Evolutionary conservation across 129 eudicot genomes (phyloP).

Genomic region (Helianthus annuus): DNA sequence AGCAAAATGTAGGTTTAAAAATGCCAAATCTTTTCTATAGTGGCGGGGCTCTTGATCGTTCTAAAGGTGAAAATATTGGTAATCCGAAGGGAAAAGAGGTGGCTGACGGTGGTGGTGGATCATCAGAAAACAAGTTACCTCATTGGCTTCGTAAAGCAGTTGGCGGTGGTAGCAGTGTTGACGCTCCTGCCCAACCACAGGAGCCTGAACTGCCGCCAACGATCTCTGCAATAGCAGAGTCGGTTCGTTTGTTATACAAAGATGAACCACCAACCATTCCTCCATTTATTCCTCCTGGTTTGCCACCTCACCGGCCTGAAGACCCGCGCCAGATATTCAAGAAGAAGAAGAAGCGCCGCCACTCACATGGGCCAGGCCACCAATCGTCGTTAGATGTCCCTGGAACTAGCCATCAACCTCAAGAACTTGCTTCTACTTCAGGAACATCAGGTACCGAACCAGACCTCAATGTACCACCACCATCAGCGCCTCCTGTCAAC

Average conservation of each 20-base stretch:
- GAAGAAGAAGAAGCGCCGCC: conserved; percentile 50
- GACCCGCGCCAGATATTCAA: conserved; percentile 58
- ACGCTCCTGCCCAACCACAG: conserved; percentile 25
- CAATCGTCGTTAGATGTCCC: conserved; percentile 31
- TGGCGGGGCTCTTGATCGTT: background rate
- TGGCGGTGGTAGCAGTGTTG: conserved; percentile 34
- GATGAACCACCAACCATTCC: conserved; percentile 63
- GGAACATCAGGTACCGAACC: conserved; percentile 42
- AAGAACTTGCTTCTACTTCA: conserved; percentile 42
- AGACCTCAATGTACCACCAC: conserved; percentile 34
- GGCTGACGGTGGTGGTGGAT: conserved; percentile 30
- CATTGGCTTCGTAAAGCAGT: conserved; percentile 98
- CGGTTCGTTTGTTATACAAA: conserved; percentile 71
- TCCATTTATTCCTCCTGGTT: conserved; percentile 70
- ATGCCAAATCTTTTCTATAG: conserved; percentile 40
- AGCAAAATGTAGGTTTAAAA: conserved; percentile 26
- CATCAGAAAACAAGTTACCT: conserved; percentile 58
- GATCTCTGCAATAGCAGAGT: conserved; percentile 80
- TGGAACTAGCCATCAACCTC: conserved; percentile 38
- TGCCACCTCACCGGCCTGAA: conserved; percentile 64
- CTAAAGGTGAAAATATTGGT: conserved; percentile 21
- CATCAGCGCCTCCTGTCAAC: conserved; percentile 18
- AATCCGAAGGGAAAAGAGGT: conserved; percentile 44
- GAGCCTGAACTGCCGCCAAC: conserved; percentile 67
- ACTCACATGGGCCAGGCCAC: conserved; percentile 16